phyloP scores from a whole-genome alignment of 2,329 filamentous ascomycete species.

The Xylariaceae sp. region DNA sequence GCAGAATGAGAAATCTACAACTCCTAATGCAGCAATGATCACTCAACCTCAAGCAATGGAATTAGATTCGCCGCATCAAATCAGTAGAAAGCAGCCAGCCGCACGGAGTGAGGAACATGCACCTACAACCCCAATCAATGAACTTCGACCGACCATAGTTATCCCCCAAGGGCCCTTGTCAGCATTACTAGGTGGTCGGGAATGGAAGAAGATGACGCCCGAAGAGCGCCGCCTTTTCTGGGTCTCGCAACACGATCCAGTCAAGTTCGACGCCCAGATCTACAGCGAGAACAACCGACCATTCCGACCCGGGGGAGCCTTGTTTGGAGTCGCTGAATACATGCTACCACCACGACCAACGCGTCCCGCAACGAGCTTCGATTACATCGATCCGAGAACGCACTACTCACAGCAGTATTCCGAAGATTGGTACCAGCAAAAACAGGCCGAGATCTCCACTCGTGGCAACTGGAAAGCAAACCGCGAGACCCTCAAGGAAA shows the following conservation, averaged over 20 bases:
- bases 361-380: conserved; percentile 47
- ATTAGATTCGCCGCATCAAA: too few species aligned
- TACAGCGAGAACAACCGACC: conserved; percentile 46
- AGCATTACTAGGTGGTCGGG: conserved; percentile 13
- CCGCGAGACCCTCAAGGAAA: conserved; percentile 44
- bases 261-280: conserved; percentile 48
- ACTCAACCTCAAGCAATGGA: too few species aligned
- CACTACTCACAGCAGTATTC: conserved; percentile 54
- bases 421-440: conserved; percentile 54
- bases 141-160: neutral
- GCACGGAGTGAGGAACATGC: too few species aligned
- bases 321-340: conserved; percentile 30
- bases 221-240: conserved; percentile 31
- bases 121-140: neutral
- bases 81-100: too few species aligned
- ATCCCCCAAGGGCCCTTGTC: conserved; percentile 6
- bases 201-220: conserved; percentile 28
- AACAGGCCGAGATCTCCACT: conserved; percentile 56
- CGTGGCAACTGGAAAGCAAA: conserved; percentile 58
- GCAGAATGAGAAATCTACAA: neutral
- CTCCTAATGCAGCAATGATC: too few species aligned
- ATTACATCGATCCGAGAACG: conserved; percentile 58
- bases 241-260: conserved; percentile 36
- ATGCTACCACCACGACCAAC: conserved; percentile 26
- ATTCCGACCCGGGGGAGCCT: conserved; percentile 35